Evolutionary conservation across 1,139 yeast species (phyloP), one percentile per base, ranked within the genome.

Genomic region (Pneumocystis sp.): DNA sequence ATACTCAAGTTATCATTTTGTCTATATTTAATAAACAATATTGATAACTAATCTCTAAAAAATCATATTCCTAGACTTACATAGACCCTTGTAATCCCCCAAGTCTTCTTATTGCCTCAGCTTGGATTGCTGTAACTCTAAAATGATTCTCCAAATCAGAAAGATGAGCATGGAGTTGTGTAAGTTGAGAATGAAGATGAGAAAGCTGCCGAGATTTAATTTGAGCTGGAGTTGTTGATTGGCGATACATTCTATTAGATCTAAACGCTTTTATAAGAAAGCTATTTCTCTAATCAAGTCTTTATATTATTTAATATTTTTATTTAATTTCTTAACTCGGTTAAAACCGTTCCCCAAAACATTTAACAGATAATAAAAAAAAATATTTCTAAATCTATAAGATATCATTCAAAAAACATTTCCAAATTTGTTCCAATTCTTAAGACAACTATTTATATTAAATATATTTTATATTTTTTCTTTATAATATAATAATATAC

Each of bases 71-170:
- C 29, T 29, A 44, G 31, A 74, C 77, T 61, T 71, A 77, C 77
- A 85, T 74, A 31, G 84, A 78, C 1, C 86, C 87, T 69, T 85
- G 89, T 68, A 83, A 76, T 63, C 83, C 79, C 2, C 88, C 89
- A 61, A 85, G 74, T 67, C 78, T 78, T 70, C 83, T 81, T 42
- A 85, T 81, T 40, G 80, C 76, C 67, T 81, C 80, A 64, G 83
- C 85, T 70, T 85, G 89, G 35, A 78, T 78, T 12, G 83, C 77
- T 1, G 87, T 82, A 15, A 82, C 82, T 59, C 78, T 77, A 61
- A 85, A 74, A 68, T 84, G 75, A 68, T 78, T 82, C 70, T 83
- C 83, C 71, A 85, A 79, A 69, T 84, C 87, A 21, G 79, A 74
- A 63, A 85, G 73, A 70, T 84, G 84, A 5, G 86, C 83, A 68